Conservation (phyloP, 495 filamentous ascomycete species). For the Pyronema omphalodes region DNA sequence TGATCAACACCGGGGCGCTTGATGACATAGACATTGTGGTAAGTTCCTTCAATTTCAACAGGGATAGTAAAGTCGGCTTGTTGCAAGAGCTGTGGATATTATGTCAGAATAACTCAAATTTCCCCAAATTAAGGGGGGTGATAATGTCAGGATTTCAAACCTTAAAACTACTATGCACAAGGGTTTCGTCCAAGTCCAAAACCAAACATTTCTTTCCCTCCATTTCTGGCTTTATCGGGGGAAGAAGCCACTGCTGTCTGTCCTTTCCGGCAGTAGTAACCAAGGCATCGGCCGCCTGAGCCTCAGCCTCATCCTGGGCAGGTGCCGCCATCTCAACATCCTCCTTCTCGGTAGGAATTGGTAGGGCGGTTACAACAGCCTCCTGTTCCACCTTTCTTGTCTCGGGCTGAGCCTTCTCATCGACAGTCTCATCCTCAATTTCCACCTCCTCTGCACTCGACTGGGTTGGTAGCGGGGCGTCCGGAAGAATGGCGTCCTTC, state of each 20-base stretch:
- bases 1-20: conserved; percentile 93
- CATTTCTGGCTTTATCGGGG: conserved; percentile 56
- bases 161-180: conserved; percentile 99
- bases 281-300: conserved; percentile 1
- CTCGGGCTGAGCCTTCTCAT: conserved; percentile 1
- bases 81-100: conserved; percentile 58
- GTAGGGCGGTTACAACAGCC: not conserved
- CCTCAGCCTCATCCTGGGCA: conserved; percentile 8
- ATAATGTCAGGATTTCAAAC: conserved; percentile 30
- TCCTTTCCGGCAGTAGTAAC: conserved; percentile 12
- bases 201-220: conserved; percentile 85
- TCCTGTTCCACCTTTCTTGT: not conserved
- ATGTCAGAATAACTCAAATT: conserved; percentile 10
- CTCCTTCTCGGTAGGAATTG: not conserved
- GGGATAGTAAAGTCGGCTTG: conserved; percentile 99
- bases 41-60: conserved; percentile 96
- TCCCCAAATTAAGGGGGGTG: conserved; percentile 1
- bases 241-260: conserved; percentile 48
- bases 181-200: conserved; percentile 90
- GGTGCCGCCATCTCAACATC: not conserved
- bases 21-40: conserved; percentile 98
- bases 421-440: conserved; percentile 13
- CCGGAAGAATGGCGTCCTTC: conserved; percentile 4
- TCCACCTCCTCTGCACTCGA: conserved; percentile 13
- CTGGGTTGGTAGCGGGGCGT: conserved; percentile 1